Evolutionary conservation across 495 filamentous ascomycete genomes (phyloP), one percentile per base, ranked within the genome.

Genomic region (Aspergillus sclerotioniger): DNA sequence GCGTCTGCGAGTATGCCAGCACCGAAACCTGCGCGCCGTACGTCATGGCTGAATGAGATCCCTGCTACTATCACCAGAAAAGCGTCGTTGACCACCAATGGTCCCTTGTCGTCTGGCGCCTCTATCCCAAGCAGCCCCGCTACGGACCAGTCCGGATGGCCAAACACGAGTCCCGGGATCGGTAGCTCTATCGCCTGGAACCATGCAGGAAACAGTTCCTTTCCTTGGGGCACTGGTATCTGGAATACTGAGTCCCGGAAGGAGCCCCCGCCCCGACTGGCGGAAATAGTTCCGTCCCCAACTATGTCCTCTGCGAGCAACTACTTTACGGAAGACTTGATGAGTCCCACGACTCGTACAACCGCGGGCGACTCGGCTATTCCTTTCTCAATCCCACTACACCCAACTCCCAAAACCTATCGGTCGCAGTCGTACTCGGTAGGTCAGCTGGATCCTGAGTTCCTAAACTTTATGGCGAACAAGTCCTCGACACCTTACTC

Each of bases 381-480:
- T 56, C 92, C 92, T 13, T 95, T 97, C 58, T 82, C 90, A 6
- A 96, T 96, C 57, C 92, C 92, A 3, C 77, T 97, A 13, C 90
- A 96, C 59, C 92, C 92, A 4, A 94, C 91, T 0, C 90, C 88
- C 9, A 94, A 96, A 66, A 93, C 89, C 2, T 95, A 95, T 65
- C 88, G 94, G 31, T 98, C 94, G 13, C 90, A 96, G 74, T 98
- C 94, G 6, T 98, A 97, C 69, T 97, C 93, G 2, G 92, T 96
- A 28, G 94, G 94, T 21, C 94, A 98, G 68, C 71, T 90, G 59
- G 92, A 96, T 21, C 81, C 87, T 7, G 91, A 96, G 48, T 69
- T 69, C 35, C 56, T 73, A 56, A 73, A 59, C 32, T 57, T 78
- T 21, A 70, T 75, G 60, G 67, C 82, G 15, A 75, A 74, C 53